phyloP scores from a whole-genome alignment of 176 grass and related monocot species.

The Bothriochloa decipiens region DNA sequence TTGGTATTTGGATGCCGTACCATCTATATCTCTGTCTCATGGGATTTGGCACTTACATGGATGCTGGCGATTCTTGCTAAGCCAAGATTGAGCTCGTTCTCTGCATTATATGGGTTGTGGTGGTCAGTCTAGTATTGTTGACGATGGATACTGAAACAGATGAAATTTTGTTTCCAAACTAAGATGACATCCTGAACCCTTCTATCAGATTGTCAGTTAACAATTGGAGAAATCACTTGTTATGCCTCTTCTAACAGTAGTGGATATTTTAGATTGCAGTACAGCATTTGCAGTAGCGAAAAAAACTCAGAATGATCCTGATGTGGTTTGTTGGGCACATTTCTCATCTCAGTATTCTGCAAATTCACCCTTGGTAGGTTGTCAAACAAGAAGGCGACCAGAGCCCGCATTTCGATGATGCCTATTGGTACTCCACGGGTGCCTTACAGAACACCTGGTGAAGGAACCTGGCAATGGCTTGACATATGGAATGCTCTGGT shows the following conservation, averaged over 20 bases:
- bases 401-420: conserved; percentile 76
- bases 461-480: conserved; percentile 81
- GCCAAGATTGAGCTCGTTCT: neutral
- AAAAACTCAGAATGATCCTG: neutral
- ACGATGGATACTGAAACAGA: neutral
- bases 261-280: neutral
- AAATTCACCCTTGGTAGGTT: conserved; percentile 42
- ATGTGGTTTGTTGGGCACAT: neutral
- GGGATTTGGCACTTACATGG: neutral
- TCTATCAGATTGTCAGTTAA: neutral
- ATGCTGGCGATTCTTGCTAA: neutral
- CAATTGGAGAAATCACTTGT: neutral
- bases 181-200: neutral
- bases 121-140: neutral
- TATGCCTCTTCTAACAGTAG: neutral
- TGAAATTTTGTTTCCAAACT: neutral
- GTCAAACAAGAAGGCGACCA: conserved; percentile 57
- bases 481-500: conserved; percentile 91
- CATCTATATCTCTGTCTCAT: neutral
- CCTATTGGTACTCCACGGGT: conserved; percentile 74
- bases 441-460: conserved; percentile 72
- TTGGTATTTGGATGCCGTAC: neutral
- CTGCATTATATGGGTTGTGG: neutral
- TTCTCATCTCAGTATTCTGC: neutral
- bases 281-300: neutral